A percentile compares a stretch with the other conserved stretches of the same genome.
Conservation (phyloP, 2,329 filamentous ascomycete genomes). For the Grosmannia huntii region DNA sequence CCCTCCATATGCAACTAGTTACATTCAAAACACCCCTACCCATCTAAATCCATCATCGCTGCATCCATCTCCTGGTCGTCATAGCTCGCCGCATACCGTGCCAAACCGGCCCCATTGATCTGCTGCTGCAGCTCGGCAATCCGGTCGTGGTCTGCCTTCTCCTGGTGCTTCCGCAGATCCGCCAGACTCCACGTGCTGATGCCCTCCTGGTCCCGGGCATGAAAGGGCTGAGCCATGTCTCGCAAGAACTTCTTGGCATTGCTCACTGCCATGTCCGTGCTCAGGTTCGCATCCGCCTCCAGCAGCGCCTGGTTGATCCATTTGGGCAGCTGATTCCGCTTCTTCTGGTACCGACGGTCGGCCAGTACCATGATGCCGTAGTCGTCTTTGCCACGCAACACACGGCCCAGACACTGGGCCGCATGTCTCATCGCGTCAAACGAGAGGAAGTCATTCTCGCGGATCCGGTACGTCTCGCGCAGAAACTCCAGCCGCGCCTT, state of each 20-base stretch:
- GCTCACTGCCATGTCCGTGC: conserved; percentile 88
- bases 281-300: conserved; percentile 78
- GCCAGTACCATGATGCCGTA: conserved; percentile 99
- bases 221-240: conserved; percentile 86
- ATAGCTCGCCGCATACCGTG: neutral
- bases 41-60: conserved; percentile 1
- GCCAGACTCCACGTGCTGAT: conserved; percentile 82
- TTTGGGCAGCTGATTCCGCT: conserved; percentile 78
- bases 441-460: conserved; percentile 93
- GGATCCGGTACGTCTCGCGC: conserved; percentile 92
- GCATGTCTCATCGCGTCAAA: conserved; percentile 99
- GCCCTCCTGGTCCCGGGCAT: conserved; percentile 71
- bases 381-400: conserved; percentile 91
- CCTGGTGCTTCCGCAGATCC: conserved; percentile 8
- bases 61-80: neutral
- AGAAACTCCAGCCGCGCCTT: conserved; percentile 93
- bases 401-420: conserved; percentile 88
- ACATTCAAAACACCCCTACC: too few relatives aligned
- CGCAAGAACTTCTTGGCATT: conserved; percentile 80
- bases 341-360: conserved; percentile 86
- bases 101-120: conserved; percentile 2
- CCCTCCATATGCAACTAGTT: too few relatives aligned
- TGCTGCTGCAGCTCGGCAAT: conserved; percentile 1
- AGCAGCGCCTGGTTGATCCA: conserved; percentile 88
- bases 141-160: neutral